These are phyloP conservation scores for Verticillium dahliae DNA, from an alignment of 2,329 filamentous ascomycete species.

Conservation along the genomic window DNA sequence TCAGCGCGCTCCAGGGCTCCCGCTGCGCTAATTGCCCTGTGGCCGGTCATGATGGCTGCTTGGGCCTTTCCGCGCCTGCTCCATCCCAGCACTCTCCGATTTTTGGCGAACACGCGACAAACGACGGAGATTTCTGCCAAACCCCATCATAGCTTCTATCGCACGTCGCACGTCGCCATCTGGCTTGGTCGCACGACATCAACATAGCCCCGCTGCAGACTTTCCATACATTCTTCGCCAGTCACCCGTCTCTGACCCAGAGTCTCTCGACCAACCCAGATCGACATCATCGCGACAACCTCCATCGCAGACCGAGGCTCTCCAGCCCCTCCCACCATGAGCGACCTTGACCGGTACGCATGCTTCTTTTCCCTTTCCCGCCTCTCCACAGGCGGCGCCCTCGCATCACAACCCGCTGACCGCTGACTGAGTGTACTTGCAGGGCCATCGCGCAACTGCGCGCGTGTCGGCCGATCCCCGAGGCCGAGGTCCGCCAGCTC, in stretches of 20 bases:
- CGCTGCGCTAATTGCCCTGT: no score
- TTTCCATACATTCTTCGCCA: no score
- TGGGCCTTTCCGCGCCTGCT: neutral
- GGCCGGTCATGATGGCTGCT: neutral
- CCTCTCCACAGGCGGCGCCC: neutral
- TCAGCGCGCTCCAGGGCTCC: no score
- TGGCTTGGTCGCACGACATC: neutral
- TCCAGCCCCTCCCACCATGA: slow-evolving; percentile 50
- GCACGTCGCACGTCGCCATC: neutral
- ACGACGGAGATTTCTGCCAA: neutral
- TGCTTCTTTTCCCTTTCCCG: neutral
- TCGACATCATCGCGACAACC: neutral
- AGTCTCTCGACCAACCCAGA: neutral
- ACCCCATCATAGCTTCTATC: neutral
- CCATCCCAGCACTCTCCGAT: neutral
- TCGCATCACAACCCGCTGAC: neutral
- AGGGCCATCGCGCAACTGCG: slow-evolving; percentile 94
- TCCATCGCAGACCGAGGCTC: neutral
- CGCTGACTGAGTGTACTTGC: slow-evolving; percentile 6
- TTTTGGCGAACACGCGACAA: neutral
- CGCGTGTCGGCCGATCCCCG: slow-evolving; percentile 92
- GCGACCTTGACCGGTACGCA: slow-evolving; percentile 79
- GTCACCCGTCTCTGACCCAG: no score
- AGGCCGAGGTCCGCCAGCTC: slow-evolving; percentile 89
- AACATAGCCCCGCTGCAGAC: neutral